phyloP scores from a whole-genome alignment of 73 alveolate genomes.

The Tetrahymena elliotti region DNA sequence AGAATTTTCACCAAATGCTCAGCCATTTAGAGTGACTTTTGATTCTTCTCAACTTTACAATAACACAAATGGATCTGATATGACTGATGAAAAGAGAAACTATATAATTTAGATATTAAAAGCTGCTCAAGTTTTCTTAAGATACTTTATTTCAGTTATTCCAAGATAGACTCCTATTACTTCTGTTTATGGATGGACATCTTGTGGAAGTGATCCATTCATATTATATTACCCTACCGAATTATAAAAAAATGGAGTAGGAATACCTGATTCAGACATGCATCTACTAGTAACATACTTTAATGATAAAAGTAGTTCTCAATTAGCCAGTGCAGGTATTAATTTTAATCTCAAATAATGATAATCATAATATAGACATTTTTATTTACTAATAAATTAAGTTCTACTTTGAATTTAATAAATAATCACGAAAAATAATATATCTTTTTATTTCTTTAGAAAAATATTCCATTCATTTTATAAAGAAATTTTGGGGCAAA shows the following conservation, averaged over 20 bases:
- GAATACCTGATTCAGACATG: neutral
- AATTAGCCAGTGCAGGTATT: neutral
- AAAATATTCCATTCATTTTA: too few relatives aligned
- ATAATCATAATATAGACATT: neutral
- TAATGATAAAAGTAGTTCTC: neutral
- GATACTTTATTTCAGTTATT: neutral
- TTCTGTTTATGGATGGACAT: neutral
- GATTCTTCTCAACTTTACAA: neutral
- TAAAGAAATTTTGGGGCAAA: too few relatives aligned
- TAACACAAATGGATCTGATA: neutral
- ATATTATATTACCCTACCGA: neutral
- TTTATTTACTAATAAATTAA: too few relatives aligned
- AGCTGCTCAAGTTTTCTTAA: neutral
- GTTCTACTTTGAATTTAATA: neutral
- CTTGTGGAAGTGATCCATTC: neutral
- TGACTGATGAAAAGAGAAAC: neutral
- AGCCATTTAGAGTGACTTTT: neutral
- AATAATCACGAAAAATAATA: too few relatives aligned
- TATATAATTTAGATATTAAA: neutral
- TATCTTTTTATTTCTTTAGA: too few relatives aligned
- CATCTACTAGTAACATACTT: neutral
- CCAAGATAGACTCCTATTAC: neutral
- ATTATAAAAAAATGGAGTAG: neutral
- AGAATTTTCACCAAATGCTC: neutral
- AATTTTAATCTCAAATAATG: neutral